A percentile compares a stretch with the other conserved stretches of the same genome.
Conservation (phyloP, 345 rosid genomes). For the Xanthoceras sorbifolium region DNA sequence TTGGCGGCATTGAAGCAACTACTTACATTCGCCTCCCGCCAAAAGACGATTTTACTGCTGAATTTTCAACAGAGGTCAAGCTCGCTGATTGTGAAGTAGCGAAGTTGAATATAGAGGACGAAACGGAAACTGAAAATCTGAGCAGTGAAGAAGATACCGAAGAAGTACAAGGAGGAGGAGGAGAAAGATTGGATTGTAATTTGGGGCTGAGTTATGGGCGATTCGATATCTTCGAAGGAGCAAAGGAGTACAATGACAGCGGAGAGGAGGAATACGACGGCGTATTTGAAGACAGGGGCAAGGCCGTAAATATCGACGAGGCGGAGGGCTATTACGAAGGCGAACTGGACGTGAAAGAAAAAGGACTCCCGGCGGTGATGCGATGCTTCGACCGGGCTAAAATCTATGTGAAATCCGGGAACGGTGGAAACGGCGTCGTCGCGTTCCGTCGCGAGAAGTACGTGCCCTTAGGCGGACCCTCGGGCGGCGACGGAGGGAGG, state of each 20-base stretch:
- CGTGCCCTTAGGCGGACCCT: slow-evolving; percentile 90
- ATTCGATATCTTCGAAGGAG: slow-evolving; percentile 52
- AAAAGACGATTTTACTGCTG: slow-evolving; percentile 52
- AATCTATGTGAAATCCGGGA: slow-evolving; percentile 78
- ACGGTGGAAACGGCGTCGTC: slow-evolving; percentile 89
- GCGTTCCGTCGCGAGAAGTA: slow-evolving; percentile 88
- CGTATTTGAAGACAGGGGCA: slow-evolving; percentile 35
- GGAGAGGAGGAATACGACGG: slow-evolving; percentile 37
- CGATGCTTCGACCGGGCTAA: slow-evolving; percentile 89
- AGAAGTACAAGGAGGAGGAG: slow-evolving; percentile 29
- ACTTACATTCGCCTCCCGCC: slow-evolving; percentile 88
- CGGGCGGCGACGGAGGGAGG: slow-evolving; percentile 97
- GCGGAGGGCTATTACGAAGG: slow-evolving; percentile 19
- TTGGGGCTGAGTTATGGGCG: slow-evolving; percentile 36
- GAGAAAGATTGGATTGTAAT: slow-evolving; percentile 26
- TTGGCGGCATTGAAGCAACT: slow-evolving; percentile 70
- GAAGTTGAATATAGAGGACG: slow-evolving; percentile 25
- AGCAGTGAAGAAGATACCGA: slow-evolving; percentile 34
- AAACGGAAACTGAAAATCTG: slow-evolving; percentile 17
- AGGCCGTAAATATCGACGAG: slow-evolving; percentile 27
- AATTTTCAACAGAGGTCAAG: slow-evolving; percentile 46
- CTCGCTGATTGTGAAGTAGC: slow-evolving; percentile 54
- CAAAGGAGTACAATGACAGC: slow-evolving; percentile 40
- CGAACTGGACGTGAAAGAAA: slow-evolving; percentile 59
- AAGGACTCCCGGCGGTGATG: slow-evolving; percentile 93